Evolutionary conservation across 331 rosid genomes (phyloP).

Genomic region (Rhamnella rubrinervis): DNA sequence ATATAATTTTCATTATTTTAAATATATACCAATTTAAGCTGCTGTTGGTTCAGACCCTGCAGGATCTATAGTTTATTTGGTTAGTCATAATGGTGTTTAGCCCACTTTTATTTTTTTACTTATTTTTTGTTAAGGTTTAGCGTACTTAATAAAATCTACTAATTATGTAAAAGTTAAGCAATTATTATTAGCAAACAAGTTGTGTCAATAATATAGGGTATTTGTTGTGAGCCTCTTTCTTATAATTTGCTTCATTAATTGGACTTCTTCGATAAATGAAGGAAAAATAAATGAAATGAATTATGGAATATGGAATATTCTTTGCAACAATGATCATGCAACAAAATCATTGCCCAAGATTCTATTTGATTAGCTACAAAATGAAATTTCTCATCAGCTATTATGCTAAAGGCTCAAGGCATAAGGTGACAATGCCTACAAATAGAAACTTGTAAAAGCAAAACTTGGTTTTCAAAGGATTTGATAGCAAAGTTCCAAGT

Average conservation of each 20-base stretch:
- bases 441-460: too few relatives aligned
- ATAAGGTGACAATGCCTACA: not conserved
- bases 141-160: not conserved
- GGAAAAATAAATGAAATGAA: slow-evolving; percentile 5
- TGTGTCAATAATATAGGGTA: not conserved
- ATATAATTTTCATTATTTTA: slow-evolving; percentile 26
- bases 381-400: too few relatives aligned
- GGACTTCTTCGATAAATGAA: slow-evolving; percentile 11
- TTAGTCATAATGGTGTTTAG: too few relatives aligned
- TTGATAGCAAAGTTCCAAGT: too few relatives aligned
- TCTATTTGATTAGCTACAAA: slow-evolving; percentile 6
- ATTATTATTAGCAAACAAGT: slow-evolving; percentile 10
- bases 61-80: too few relatives aligned
- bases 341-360: slow-evolving; percentile 26
- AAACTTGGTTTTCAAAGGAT: too few relatives aligned
- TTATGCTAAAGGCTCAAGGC: too few relatives aligned
- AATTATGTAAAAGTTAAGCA: slow-evolving; percentile 29
- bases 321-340: not conserved
- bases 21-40: too few relatives aligned
- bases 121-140: too few relatives aligned
- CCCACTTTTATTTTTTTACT: too few relatives aligned
- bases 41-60: not conserved
- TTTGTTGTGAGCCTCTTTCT: not conserved
- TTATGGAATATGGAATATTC: slow-evolving; percentile 31
- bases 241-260: not conserved